Evolutionary conservation across 2,329 filamentous ascomycete species (phyloP), one percentile per base, ranked within the genome.

Genomic region (Septoria linicola): DNA sequence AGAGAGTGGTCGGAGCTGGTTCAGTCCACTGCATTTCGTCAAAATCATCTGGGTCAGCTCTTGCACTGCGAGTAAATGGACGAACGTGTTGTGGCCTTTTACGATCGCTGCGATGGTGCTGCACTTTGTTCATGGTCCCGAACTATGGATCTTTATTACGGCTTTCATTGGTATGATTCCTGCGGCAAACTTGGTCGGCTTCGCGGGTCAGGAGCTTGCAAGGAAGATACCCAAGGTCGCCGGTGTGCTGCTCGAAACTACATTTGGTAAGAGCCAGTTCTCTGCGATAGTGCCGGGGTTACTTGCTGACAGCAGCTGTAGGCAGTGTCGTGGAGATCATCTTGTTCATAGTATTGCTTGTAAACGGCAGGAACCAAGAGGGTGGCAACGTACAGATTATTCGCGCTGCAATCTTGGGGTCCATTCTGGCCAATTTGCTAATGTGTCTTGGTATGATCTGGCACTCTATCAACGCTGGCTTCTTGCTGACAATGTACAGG

Each of bases 351-450:
- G 80, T 90, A 1, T 72, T 95, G 34, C 76, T 92, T 32, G 68
- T 70, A 51, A 42, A 56, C 37, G 57, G 55, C 7, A 47, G 41
- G 11, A 3, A 39, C 2, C 48, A 45, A 8, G 41, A 19, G 36
- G 49, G 58, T 10, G 34, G 53, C 1, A 76, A 75, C 17, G 55
- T 66, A 6, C 52, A 56, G n/a, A 85, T 93, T 60, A 88, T 93
- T 61, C 83, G 88, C 65, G 87, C 87, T 42, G 89, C 89, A 14
- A 90, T 95, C 53, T 72, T 95, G 1, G 89, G 89, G 14, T 91
- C 87, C 0, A 85, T 95, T 35, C 70, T 95, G 25, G 88, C 89
- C 10, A 95, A 89, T 23, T 79, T 93, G 72, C 72, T 95, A 39
- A 76, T 95, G 4, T 95, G 89, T 62, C 72, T 93, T n/a, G 89